Evolutionary conservation across 2,329 filamentous ascomycete genomes (phyloP), one percentile per base, ranked within the genome.

Genomic region (Kalmusia sp.): DNA sequence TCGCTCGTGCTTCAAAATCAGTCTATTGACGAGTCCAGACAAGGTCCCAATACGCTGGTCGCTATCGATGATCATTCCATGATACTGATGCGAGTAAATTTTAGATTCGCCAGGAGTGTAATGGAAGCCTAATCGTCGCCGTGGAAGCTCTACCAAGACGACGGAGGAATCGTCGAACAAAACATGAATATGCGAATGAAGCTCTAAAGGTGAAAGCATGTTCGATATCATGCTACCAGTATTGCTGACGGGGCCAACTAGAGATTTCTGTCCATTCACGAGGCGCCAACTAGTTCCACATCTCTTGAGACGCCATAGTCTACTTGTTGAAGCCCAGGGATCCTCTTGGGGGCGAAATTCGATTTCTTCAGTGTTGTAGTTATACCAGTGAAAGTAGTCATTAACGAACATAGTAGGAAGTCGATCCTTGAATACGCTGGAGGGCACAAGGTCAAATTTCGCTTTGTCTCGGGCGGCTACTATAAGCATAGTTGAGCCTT

Each of bases 401-500:
- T 49, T 27, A 2, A 59, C 25, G 15, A 73, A 73, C 0, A 52
- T 38, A 0, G 52, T 7, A 0, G 80, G 80, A 0, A 82, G 49
- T 0, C 45, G 22, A 46, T 0, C 50, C 2, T 0, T 81, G 65
- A 0, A 71, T 9, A 4, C 54, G n/a, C n/a, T 28, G 0, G 57
- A 47, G 0, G 80, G 77, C 0, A 82, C 21, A 0, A 81, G 56
- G 12, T 72, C 68, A 2, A 62, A 52, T 6, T 56, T 57, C 12
- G 25, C 19, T 1, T 19, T 37, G 3, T 49, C 27, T 9, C 38
- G 14, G 1, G 51, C n/a, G 1, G 69, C 65, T 0, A 63, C 44
- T 1, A 75, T 22, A 3, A 69, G 47, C 54, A 74, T 58, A 7
- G 71, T 60, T 1, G 19, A 1, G 0, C 33, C 43, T 3, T 49